Conservation (phyloP, 2,329 filamentous ascomycete genomes). For the Polychaeton citri region DNA sequence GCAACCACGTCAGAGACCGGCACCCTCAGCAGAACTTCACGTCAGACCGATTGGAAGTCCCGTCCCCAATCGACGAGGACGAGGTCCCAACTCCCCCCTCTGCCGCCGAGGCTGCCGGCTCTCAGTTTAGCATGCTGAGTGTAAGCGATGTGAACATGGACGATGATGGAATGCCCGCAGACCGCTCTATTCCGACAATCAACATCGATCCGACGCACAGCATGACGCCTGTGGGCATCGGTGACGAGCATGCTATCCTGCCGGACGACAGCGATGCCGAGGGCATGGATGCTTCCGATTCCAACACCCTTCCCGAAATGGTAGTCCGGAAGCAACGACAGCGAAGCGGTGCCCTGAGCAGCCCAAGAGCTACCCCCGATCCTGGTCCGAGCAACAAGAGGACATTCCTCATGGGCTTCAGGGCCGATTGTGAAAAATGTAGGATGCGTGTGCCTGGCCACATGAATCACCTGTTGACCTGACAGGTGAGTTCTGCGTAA, state of each 20-base stretch:
- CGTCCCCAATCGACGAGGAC: constrained; percentile 22
- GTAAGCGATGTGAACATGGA: constrained; percentile 25
- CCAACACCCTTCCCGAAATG: constrained; percentile 7
- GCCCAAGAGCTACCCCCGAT: constrained; percentile 13
- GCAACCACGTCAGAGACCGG: constrained; percentile 16
- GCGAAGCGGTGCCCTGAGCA: constrained; percentile 22
- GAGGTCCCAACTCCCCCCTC: constrained; percentile 19
- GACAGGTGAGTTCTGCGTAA: no score
- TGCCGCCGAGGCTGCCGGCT: constrained; percentile 20
- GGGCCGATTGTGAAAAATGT: constrained; percentile 38
- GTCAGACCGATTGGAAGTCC: constrained; percentile 19
- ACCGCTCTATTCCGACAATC: constrained; percentile 10
- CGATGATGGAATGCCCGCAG: constrained; percentile 9
- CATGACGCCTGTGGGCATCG: constrained; percentile 1
- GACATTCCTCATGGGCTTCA: constrained; percentile 34
- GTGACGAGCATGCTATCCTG: neutral
- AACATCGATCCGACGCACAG: constrained; percentile 11
- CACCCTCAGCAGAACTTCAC: constrained; percentile 17
- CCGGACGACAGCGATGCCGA: neutral
- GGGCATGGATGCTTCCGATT: neutral
- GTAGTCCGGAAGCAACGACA: constrained; percentile 21
- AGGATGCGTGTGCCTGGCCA: constrained; percentile 34
- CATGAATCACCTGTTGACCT: constrained; percentile 33
- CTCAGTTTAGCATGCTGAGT: constrained; percentile 21
- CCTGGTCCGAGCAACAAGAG: constrained; percentile 13